phyloP scores from a whole-genome alignment of 2,329 filamentous ascomycete species.

The Clarireedia paspali region DNA sequence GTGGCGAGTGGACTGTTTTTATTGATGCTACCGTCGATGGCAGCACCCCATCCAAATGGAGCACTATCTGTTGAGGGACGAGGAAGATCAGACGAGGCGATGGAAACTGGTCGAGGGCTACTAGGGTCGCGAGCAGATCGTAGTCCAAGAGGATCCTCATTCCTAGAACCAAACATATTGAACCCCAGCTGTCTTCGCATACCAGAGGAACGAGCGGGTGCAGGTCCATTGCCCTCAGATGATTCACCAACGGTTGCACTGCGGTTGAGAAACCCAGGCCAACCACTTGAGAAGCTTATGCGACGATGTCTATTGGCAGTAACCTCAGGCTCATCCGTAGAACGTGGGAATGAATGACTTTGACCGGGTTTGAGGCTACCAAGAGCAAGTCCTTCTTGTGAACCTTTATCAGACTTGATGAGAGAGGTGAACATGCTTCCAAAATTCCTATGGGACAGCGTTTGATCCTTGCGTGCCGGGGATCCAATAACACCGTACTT shows the following conservation, averaged over 20 bases:
- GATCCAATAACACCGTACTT: conserved; percentile 27
- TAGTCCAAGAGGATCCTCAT: conserved; percentile 31
- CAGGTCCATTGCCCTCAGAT: conserved; percentile 27
- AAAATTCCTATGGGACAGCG: conserved; percentile 39
- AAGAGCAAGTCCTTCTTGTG: conserved; percentile 51
- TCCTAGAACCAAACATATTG: conserved; percentile 44
- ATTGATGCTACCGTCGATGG: conserved; percentile 40
- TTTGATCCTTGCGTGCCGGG: conserved; percentile 29
- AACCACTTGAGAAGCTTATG: conserved; percentile 49
- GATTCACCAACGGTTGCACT: conserved; percentile 19
- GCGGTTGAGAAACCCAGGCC: conserved; percentile 35
- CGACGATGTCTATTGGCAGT: conserved; percentile 44
- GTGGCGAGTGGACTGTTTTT: conserved; percentile 43
- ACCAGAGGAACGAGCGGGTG: conserved; percentile 23
- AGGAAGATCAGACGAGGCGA: conserved; percentile 62
- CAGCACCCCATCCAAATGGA: conserved; percentile 60
- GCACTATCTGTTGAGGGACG: conserved; percentile 73
- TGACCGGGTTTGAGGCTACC: conserved; percentile 65
- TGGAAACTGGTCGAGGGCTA: conserved; percentile 60
- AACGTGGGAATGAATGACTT: conserved; percentile 68
- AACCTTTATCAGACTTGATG: conserved; percentile 48
- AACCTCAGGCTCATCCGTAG: conserved; percentile 47
- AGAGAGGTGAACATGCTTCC: conserved; percentile 50
- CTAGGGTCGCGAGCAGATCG: conserved; percentile 48
- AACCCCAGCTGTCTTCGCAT: conserved; percentile 22